Conservation (phyloP, 2,329 filamentous ascomycete genomes). For the Fusarium subglutinans region DNA sequence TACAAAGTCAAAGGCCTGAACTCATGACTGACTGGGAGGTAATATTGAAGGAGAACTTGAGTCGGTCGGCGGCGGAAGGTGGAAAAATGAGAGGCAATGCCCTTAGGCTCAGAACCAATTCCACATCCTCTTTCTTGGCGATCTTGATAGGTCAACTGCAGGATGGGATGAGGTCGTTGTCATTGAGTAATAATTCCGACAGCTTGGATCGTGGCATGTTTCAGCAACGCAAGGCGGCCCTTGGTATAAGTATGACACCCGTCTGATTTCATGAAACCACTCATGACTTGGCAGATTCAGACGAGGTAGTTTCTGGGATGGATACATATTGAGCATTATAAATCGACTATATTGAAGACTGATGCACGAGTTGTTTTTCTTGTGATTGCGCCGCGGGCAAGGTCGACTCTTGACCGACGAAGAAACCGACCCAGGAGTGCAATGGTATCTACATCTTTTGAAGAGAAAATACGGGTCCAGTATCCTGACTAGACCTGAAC, state of each 20-base stretch:
- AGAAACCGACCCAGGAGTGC: background rate
- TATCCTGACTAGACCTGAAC: background rate
- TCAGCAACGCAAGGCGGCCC: background rate
- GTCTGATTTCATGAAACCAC: background rate
- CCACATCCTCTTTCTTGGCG: too few relatives aligned
- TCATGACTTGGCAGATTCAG: background rate
- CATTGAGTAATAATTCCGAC: background rate
- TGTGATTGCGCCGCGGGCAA: background rate
- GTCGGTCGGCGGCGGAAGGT: too few relatives aligned
- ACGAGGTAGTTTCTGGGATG: background rate
- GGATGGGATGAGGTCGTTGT: background rate
- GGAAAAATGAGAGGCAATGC: too few relatives aligned
- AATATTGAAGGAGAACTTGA: too few relatives aligned
- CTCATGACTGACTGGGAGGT: too few relatives aligned
- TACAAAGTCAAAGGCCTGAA: accelerated
- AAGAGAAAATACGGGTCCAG: background rate
- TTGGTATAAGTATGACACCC: background rate
- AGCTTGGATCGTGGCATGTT: background rate
- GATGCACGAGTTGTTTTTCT: background rate
- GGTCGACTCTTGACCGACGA: background rate
- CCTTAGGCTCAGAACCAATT: too few relatives aligned
- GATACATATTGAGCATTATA: background rate
- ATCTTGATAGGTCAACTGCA: background rate
- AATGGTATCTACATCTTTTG: background rate
- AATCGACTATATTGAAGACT: background rate